Evolutionary conservation across 2,329 filamentous ascomycete species (phyloP), one percentile per base, ranked within the genome.

Genomic region (Capronia epimyces): DNA sequence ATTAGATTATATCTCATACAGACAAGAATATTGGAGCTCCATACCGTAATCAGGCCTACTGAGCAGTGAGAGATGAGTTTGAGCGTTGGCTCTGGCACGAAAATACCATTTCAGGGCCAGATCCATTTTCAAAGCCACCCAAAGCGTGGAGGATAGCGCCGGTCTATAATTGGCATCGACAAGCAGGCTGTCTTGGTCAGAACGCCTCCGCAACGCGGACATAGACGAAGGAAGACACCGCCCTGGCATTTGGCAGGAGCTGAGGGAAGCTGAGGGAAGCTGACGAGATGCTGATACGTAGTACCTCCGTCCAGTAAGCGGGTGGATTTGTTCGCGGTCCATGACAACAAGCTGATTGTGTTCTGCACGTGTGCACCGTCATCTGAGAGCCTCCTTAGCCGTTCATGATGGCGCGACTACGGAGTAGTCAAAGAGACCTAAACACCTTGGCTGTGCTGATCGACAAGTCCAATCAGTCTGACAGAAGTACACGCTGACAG

Each of bases 141-240:
- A 51, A 29, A 46, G 7, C 43, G 49, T 36, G 37, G 48, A 52
- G 49, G 37, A 52, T 31, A 39, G 32, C 40, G 31, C 20, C 31
- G 37, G 43, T 20, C 49, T 52, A 52, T 44, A 52, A 47, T 43
- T 52, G 44, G 49, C 37, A 52, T n/a, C 24, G 10, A 40, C 13
- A 22, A 12, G 29, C 43, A 42, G 39, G 12, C 22, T 25, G 13
- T 13, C 20, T 42, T 15, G 20, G 4, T 15, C 7, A 24, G 21
- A 13, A 25, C 39, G 20, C 16, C 9, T 7, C 20, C 39, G 25
- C 25, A n/a, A 24, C 20, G 18, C n/a, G 16, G 15, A 37, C 18
- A 37, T 32, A 32, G 7, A 10, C 29, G n/a, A n/a, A 3, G 29
- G 13, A 32, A n/a, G n/a, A 8, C 29, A n/a, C 6, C 12, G 3